phyloP scores from a whole-genome alignment of 257 asterid genomes.

The Ballota nigra region DNA sequence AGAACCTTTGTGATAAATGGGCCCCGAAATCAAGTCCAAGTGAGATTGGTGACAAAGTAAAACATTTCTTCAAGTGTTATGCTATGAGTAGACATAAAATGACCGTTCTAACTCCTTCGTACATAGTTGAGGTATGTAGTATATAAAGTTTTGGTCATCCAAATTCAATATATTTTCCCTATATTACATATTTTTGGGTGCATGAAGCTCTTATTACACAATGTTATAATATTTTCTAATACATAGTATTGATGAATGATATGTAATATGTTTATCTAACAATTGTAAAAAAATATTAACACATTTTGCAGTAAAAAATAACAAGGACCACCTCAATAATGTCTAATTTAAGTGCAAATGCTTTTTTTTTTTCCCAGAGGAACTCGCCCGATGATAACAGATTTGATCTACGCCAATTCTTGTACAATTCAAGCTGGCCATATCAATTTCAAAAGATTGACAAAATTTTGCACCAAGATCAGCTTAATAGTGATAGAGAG shows the following conservation, averaged over 20 bases:
- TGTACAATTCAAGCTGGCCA: constrained; percentile 69
- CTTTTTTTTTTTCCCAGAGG: constrained; percentile 5
- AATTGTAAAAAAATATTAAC: neutral
- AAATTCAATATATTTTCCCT: too few relatives aligned
- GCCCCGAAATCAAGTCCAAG: constrained; percentile 47
- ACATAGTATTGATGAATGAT: too few relatives aligned
- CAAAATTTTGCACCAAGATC: constrained; percentile 42
- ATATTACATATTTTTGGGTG: too few relatives aligned
- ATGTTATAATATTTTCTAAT: too few relatives aligned
- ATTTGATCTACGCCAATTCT: constrained; percentile 62
- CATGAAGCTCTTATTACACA: too few relatives aligned
- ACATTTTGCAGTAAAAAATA: too few relatives aligned
- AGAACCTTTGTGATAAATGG: constrained; percentile 76
- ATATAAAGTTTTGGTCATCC: too few relatives aligned
- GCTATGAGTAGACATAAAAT: constrained; percentile 70
- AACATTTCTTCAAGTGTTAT: constrained; percentile 63
- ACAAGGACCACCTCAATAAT: too few relatives aligned
- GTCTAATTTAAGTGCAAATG: too few relatives aligned
- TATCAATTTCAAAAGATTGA: constrained; percentile 69
- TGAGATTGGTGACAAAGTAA: constrained; percentile 67
- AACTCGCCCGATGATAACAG: constrained; percentile 73
- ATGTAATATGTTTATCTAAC: neutral
- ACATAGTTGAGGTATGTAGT: constrained; percentile 58
- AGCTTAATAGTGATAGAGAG: constrained; percentile 26
- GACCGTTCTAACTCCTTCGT: constrained; percentile 77